These are phyloP conservation scores for Aegilops bicornis DNA, from an alignment of 176 grass and related monocot genomes.

Conservation along the genomic window DNA sequence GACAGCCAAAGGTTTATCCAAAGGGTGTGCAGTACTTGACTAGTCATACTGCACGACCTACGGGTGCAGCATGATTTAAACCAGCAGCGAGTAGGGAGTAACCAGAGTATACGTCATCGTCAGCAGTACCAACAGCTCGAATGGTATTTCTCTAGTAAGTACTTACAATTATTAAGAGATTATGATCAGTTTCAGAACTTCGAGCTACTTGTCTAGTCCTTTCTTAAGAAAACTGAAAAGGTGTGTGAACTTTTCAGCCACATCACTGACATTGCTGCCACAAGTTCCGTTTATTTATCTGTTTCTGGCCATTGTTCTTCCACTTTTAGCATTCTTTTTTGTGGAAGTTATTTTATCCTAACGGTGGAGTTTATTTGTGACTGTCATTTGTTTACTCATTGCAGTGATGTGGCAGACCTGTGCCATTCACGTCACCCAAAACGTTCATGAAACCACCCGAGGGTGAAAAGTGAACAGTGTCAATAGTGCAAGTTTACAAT, in stretches of 20 bases:
- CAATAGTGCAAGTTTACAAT: neutral
- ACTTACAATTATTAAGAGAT: neutral
- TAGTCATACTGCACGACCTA: neutral
- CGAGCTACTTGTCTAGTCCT: neutral
- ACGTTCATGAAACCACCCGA: neutral
- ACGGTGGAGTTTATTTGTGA: neutral
- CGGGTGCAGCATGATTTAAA: neutral
- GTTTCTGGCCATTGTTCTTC: neutral
- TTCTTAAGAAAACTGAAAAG: neutral
- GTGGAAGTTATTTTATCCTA: neutral
- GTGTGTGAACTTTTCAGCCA: neutral
- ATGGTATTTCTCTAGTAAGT: neutral
- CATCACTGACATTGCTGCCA: neutral
- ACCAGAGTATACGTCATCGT: slow-evolving; percentile 9
- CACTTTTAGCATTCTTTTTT: neutral
- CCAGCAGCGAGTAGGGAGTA: neutral
- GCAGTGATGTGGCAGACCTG: too few species aligned
- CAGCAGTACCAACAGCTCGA: neutral
- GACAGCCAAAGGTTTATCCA: neutral
- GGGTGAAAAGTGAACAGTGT: neutral
- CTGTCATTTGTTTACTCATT: neutral
- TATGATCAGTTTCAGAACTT: slow-evolving; percentile 9
- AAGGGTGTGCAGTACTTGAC: neutral
- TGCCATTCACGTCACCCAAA: too few species aligned
- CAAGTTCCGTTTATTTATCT: neutral